These are phyloP conservation scores for Pontederia paniculata DNA, from an alignment of 176 grass and related monocot species.

Conservation along the genomic window DNA sequence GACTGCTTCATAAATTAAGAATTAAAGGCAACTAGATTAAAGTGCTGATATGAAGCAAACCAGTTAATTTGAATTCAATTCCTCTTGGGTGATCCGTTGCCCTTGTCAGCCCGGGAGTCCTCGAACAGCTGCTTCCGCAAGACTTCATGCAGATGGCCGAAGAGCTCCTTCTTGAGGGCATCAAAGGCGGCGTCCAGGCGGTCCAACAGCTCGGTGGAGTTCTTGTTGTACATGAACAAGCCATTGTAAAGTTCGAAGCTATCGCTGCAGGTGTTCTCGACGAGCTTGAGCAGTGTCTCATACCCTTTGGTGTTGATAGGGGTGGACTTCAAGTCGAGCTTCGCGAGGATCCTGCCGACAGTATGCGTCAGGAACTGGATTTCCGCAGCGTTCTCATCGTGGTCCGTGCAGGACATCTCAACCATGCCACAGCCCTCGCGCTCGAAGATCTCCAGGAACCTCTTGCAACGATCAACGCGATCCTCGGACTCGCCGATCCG, in stretches of 20 bases:
- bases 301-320: slow-evolving; percentile 44
- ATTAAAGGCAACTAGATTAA: no score
- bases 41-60: no score
- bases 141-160: slow-evolving; percentile 47
- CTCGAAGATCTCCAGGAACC: slow-evolving; percentile 46
- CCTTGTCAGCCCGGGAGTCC: neutral
- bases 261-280: slow-evolving; percentile 80
- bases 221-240: slow-evolving; percentile 89
- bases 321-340: slow-evolving; percentile 29
- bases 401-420: slow-evolving; percentile 56
- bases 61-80: no score
- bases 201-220: slow-evolving; percentile 61
- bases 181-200: slow-evolving; percentile 53
- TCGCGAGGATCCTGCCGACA: slow-evolving; percentile 41
- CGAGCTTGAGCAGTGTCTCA: slow-evolving; percentile 58
- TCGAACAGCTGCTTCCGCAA: slow-evolving; percentile 55
- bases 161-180: slow-evolving; percentile 55
- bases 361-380: slow-evolving; percentile 82
- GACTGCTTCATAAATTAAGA: no score
- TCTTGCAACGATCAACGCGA: slow-evolving; percentile 25
- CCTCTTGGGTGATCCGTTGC: no score
- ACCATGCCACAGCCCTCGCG: slow-evolving; percentile 68
- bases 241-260: slow-evolving; percentile 92
- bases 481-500: slow-evolving; percentile 33
- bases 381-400: slow-evolving; percentile 57